Base-by-base conservation (phyloP, 23 red algal species). In the Gracilaria gracilis region DNA sequence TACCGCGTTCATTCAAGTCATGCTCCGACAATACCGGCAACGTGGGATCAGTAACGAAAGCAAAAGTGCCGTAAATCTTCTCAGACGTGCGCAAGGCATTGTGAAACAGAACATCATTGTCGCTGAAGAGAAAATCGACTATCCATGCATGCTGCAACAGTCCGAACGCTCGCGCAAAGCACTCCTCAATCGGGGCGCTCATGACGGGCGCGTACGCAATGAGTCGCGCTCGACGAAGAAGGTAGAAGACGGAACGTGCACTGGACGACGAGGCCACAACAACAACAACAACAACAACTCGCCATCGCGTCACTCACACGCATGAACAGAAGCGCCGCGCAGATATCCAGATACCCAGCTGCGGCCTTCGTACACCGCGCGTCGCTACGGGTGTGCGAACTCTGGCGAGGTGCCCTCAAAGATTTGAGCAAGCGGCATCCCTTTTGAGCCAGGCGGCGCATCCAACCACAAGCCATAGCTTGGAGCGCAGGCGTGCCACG, bases 41-140 rank as follows among this genome's bases (percentile, higher is more conserved):
- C 69, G 69, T 74, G 37, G 69, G 69, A 21, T 74, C 69, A 23
- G 69, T 74, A 36, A 42, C 36, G 39, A 74, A 7, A 9, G 34
- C n/a, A 74, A 74, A 74, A 9, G 69, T 14, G 69, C 69, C 69
- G 44, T 7, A 38, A 36, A 74, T 36, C 16, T 46, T 74, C 5
- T 74, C 34, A 4, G 36, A 38, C 36, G 12, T 5, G 24, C 9
- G 19, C 17, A 74, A 24, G 12, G 69, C 69, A 16, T 20, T 42
- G 16, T 46, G 37, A n/a, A 74, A 9, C 9, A 74, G 36, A 4
- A 11, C 16, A 1, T 74, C 69, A 29, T 44, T 25, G 2, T 74
- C 69, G 9, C 7, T 9, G 69, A 74, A 74, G 5, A 74, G 69
- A 16, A 74, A 74, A 24, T 74, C 69, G 5, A n/a, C 34, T 4